Evolutionary conservation across 176 grass and related monocot genomes (phyloP), one percentile per base, ranked within the genome.

Genomic region (Dactylis glomerata): DNA sequence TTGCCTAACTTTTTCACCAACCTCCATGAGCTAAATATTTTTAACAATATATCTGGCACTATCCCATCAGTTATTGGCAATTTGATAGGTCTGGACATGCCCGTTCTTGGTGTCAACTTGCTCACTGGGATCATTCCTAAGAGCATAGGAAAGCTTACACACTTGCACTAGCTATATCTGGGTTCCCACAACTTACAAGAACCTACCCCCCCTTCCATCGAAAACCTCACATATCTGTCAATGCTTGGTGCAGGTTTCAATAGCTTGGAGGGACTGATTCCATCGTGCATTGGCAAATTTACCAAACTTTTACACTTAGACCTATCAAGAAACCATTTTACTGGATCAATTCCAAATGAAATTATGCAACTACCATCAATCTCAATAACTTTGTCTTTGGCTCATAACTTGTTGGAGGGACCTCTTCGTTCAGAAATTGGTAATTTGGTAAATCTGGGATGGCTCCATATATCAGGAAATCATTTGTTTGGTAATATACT

Each of bases 91-190:
- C 81, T 83, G 8, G 19, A 15, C 36, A 15, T 3, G 4, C 52
- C 73, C 32, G 11, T 31, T n/a, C 17, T 82, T 31, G 11, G 0
- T 1, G 2, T 0, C 5, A 82, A 82, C 51, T n/a, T 82, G 5
- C 51, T 82, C 67, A 61, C 11, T 17, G 81, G 81, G 51, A 12
- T 8, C 1, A 73, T 73, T 61, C 81, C 81, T 10, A 52, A 73
- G 55, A 72, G 52, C 68, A 73, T 83, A 61, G 68, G 37, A 11
- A 56, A 83, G 68, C 68, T 83, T 61, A 73, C 24, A 73, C 81
- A 46, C 17, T 33, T 73, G 81, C 45, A 31, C 10, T 0, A 23
- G 26, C 1, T 61, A 32, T 58, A 17, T 6, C 52, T 83, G 37
- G 0, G 41, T 34, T 58, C 0, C 0, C 73, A 83, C 37, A 61